Percentiles rank a stretch among this genome's conserved stretches.
phyloP scores from a whole-genome alignment of 2,329 filamentous ascomycete species.

The Monilinia fructigena region DNA sequence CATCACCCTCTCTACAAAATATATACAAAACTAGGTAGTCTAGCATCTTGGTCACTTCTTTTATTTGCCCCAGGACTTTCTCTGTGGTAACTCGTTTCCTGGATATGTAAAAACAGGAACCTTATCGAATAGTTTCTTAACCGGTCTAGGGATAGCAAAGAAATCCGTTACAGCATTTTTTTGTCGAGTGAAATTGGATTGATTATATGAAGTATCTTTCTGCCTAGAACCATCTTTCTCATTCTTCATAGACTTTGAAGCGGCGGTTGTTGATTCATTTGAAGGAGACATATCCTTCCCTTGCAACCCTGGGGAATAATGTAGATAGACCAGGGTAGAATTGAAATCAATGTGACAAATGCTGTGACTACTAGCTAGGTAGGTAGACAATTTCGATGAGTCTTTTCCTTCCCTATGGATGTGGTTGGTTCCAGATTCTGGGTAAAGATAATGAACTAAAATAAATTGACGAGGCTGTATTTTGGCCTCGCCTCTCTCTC shows the following conservation, averaged over 20 bases:
- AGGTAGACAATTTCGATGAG: no score
- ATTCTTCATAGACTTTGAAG: background rate
- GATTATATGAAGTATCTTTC: slow-evolving; percentile 20
- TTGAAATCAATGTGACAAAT: background rate
- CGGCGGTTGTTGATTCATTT: slow-evolving; percentile 1
- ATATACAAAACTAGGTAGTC: slow-evolving; percentile 66
- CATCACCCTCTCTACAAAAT: slow-evolving; percentile 66
- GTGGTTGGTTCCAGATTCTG: background rate
- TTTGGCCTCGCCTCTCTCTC: background rate
- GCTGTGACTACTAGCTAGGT: no score
- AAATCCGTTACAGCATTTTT: slow-evolving; percentile 31
- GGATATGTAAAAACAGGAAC: slow-evolving; percentile 79
- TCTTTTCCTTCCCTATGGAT: no score
- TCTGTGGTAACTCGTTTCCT: slow-evolving; percentile 69
- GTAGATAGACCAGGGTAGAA: background rate
- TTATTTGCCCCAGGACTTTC: slow-evolving; percentile 49
- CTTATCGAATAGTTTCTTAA: slow-evolving; percentile 79
- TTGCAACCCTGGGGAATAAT: background rate
- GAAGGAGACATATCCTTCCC: slow-evolving; percentile 13
- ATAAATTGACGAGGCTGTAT: slow-evolving; percentile 11
- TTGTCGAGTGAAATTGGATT: slow-evolving; percentile 28
- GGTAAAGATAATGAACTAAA: background rate
- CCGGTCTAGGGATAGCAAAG: slow-evolving; percentile 61
- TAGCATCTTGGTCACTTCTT: slow-evolving; percentile 33
- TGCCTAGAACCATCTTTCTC: background rate